These are phyloP conservation scores for Aspergillus ruber DNA, from an alignment of 2,329 filamentous ascomycete species.

Conservation along the genomic window DNA sequence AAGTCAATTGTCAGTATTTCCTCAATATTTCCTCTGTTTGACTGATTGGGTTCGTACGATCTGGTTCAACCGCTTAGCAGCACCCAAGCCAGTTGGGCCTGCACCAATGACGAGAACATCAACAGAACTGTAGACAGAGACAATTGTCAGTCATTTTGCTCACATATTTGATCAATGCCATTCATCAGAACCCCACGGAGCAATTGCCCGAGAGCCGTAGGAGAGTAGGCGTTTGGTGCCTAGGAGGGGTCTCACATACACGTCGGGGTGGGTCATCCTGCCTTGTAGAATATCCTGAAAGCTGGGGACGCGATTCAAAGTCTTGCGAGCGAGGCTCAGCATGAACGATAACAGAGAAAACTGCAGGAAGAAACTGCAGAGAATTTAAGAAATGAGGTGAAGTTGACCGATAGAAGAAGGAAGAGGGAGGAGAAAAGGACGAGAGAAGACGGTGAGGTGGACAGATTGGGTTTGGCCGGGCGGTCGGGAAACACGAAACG, in stretches of 20 bases:
- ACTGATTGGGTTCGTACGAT: slow-evolving; percentile 57
- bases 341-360: slow-evolving; percentile 27
- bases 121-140: slow-evolving; percentile 59
- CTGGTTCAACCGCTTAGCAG: slow-evolving; percentile 95
- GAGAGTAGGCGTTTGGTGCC: slow-evolving; percentile 1
- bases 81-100: slow-evolving; percentile 93
- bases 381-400: slow-evolving; percentile 18
- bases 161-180: background rate
- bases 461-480: slow-evolving; percentile 16
- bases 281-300: slow-evolving; percentile 42
- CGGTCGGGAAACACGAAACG: slow-evolving; percentile 16
- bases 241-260: slow-evolving; percentile 25
- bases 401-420: slow-evolving; percentile 14
- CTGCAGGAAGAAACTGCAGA: slow-evolving; percentile 23
- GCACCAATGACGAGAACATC: slow-evolving; percentile 97
- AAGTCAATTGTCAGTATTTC: slow-evolving; percentile 16
- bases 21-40: background rate
- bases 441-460: slow-evolving; percentile 17
- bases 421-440: slow-evolving; percentile 3
- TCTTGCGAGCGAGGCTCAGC: slow-evolving; percentile 39
- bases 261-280: slow-evolving; percentile 42
- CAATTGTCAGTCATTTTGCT: slow-evolving; percentile 9
- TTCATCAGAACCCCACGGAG: background rate
- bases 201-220: background rate
- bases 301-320: slow-evolving; percentile 39